Base-by-base conservation (phyloP, 1,284 basidiomycete genomes). In the Naganishia liquefaciens region DNA sequence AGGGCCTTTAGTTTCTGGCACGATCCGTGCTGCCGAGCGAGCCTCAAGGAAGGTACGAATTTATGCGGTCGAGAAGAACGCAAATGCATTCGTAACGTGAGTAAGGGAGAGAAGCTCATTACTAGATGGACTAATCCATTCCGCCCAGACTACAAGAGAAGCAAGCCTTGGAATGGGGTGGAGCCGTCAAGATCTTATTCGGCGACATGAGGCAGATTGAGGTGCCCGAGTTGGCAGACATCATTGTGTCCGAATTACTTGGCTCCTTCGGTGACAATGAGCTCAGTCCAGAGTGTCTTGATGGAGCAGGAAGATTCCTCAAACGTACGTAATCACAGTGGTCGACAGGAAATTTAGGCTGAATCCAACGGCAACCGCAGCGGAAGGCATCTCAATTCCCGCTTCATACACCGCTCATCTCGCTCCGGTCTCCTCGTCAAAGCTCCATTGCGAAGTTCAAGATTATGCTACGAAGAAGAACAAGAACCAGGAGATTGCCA, bases 221-320 rank as follows among this genome's bases (percentile, higher is more conserved):
- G 3, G 80, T 95, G 0, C 88, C 90, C 0, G 91, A 96, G 69
- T 83, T 85, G 68, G 93, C 88, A 19, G 96, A 99, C 76, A 91
- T 99, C 68, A 83, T 99, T 60, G 88, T 99, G 71, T 95, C 91
- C 79, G 96, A 99, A 79, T 84, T 99, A 21, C 79, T 99, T 68
- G 96, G 96, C 5, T 94, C 91, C 9, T 99, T 99, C 79, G 96
- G 95, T 5, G 96, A 99, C 79, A 99, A 99, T 70, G 96, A 99
- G 78, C 85, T 99, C 49, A 94, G 91, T 74, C 96, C 96, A 0
- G 96, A 99, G 77, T 97, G 94, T 78, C 81, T 98, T 37, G 94
- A 98, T 76, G 94, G 94, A n/a, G 94, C 90, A 19, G 87, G 89
- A 85, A 82, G 93, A 51, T 93, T 92, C 77, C 80, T 94, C 73